Evolutionary conservation across 2,329 filamentous ascomycete species (phyloP).

Genomic region (Didymella keratinophila): DNA sequence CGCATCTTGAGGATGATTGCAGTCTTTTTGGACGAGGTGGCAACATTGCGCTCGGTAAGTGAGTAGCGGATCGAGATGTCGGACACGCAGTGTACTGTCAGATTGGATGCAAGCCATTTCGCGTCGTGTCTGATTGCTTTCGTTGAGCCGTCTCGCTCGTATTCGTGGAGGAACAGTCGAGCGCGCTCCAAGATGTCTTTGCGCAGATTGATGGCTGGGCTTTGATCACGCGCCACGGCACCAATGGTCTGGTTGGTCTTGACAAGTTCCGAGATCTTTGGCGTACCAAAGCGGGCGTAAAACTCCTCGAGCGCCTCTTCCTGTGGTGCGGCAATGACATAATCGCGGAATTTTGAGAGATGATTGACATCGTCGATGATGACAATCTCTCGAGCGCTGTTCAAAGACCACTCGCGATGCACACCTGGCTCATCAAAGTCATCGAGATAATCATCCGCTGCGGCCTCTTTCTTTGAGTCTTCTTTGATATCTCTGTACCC

Average conservation of each 20-base stretch:
- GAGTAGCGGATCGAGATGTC: slow-evolving; percentile 79
- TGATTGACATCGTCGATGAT: slow-evolving; percentile 59
- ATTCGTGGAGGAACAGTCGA: slow-evolving; percentile 88
- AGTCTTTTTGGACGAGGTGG: slow-evolving; percentile 59
- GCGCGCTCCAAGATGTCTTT: slow-evolving; percentile 87
- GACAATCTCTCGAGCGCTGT: slow-evolving; percentile 78
- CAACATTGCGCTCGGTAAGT: slow-evolving; percentile 73
- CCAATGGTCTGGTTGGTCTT: slow-evolving; percentile 81
- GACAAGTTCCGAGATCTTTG: slow-evolving; percentile 77
- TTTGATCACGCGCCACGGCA: slow-evolving; percentile 69
- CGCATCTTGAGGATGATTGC: slow-evolving; percentile 78
- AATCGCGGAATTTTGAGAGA: slow-evolving; percentile 86
- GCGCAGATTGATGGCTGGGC: slow-evolving; percentile 71
- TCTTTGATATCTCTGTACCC: slow-evolving; percentile 77
- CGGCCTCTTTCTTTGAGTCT: slow-evolving; percentile 58
- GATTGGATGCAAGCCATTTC: slow-evolving; percentile 88
- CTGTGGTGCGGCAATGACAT: slow-evolving; percentile 84
- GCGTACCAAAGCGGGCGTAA: slow-evolving; percentile 81
- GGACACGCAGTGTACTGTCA: slow-evolving; percentile 79
- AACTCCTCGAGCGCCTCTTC: slow-evolving; percentile 87
- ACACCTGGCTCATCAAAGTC: slow-evolving; percentile 55
- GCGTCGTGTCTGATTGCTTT: slow-evolving; percentile 80
- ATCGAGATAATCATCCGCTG: slow-evolving; percentile 53
- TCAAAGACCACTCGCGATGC: slow-evolving; percentile 78
- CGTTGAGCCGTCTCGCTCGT: slow-evolving; percentile 67